These are phyloP conservation scores for Boletus rubescentipes DNA, from an alignment of 768 basidiomycete species.

Conservation along the genomic window DNA sequence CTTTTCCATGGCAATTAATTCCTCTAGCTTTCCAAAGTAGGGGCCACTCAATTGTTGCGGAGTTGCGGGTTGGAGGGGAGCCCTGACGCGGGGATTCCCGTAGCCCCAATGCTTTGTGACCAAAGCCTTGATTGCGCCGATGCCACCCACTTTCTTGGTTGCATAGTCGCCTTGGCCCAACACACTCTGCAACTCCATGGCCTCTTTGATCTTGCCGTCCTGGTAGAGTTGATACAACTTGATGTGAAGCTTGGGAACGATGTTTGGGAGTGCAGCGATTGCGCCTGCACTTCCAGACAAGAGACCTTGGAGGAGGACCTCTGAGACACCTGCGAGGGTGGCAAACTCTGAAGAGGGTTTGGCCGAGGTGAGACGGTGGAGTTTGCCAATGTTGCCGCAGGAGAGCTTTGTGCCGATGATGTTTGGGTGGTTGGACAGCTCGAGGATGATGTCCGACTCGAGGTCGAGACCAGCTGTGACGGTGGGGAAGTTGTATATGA, in stretches of 20 bases:
- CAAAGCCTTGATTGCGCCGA: conserved; percentile 65
- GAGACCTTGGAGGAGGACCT: conserved; percentile 64
- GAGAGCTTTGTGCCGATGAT: conserved; percentile 86
- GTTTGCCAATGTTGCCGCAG: conserved; percentile 82
- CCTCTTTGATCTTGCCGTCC: conserved; percentile 55
- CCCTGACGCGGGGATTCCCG: conserved; percentile 48
- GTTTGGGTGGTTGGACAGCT: conserved; percentile 75
- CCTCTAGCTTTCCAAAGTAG: conserved; percentile 41
- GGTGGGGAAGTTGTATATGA: conserved; percentile 86
- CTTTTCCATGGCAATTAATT: conserved; percentile 49
- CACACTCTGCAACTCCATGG: conserved; percentile 58
- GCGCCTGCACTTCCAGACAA: conserved; percentile 61
- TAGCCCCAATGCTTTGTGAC: conserved; percentile 65
- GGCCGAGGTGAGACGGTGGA: conserved; percentile 67
- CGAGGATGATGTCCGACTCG: conserved; percentile 72
- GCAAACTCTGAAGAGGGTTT: conserved; percentile 56
- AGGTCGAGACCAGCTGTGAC: conserved; percentile 83
- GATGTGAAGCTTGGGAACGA: conserved; percentile 58
- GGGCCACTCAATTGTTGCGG: conserved; percentile 37
- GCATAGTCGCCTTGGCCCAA: conserved; percentile 71
- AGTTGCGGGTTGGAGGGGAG: conserved; percentile 47
- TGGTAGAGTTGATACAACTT: conserved; percentile 48
- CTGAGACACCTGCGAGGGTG: conserved; percentile 74
- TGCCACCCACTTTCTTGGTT: conserved; percentile 59
- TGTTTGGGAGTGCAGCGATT: conserved; percentile 64